Conservation (phyloP, 1,139 yeast genomes). For the Hemisphaericaspora subhashii region DNA sequence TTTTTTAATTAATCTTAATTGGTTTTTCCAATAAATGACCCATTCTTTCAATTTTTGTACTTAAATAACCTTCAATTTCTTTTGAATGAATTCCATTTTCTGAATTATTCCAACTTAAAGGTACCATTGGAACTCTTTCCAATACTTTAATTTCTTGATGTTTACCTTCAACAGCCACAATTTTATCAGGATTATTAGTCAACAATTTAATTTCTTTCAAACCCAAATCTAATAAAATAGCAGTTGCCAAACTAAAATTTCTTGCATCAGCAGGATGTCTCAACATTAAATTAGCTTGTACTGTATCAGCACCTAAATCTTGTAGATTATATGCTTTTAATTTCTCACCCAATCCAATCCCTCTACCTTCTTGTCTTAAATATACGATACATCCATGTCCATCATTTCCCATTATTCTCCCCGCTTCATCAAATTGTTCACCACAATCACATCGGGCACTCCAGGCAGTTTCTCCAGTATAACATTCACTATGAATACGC, state of each 20-base stretch:
- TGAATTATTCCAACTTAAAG: constrained; percentile 74
- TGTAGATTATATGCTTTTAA: constrained; percentile 95
- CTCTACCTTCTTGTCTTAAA: constrained; percentile 96
- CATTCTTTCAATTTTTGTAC: constrained; percentile 95
- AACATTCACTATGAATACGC: constrained; percentile 95
- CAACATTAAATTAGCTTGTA: constrained; percentile 87
- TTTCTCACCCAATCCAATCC: constrained; percentile 96
- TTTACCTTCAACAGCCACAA: constrained; percentile 88
- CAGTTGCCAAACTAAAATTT: constrained; percentile 89
- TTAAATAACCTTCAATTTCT: constrained; percentile 89
- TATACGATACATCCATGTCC: constrained; percentile 96
- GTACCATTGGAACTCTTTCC: constrained; percentile 95
- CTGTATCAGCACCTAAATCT: constrained; percentile 98
- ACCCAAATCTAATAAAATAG: constrained; percentile 83
- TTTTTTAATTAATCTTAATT: constrained; percentile 12
- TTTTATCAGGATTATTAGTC: constrained; percentile 96
- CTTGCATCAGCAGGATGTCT: constrained; percentile 98
- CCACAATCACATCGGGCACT: constrained; percentile 99
- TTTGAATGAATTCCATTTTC: constrained; percentile 68
- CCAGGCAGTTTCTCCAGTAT: constrained; percentile 99
- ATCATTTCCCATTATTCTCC: constrained; percentile 78
- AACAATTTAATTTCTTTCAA: constrained; percentile 69
- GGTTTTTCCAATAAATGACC: constrained; percentile 64
- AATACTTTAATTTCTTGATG: constrained; percentile 67
- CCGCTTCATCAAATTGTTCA: constrained; percentile 98